phyloP scores from a whole-genome alignment of 306 rosid genomes.

The Medicago arabica region DNA sequence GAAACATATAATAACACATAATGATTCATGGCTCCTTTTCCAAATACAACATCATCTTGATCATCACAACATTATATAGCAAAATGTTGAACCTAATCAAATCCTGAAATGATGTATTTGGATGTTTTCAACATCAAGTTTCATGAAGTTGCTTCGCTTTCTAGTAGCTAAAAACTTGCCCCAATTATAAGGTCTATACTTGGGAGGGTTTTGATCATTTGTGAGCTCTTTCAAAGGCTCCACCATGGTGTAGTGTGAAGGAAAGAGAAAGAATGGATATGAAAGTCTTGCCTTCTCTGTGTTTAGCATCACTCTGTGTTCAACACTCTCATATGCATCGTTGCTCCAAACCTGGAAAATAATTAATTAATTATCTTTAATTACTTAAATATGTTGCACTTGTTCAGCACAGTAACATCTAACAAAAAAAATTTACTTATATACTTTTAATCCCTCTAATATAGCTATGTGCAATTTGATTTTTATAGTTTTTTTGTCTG shows the following conservation, averaged over 20 bases:
- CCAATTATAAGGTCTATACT: conserved; percentile 56
- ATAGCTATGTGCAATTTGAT: too few species aligned
- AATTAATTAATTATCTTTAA: neutral
- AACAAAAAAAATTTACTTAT: too few species aligned
- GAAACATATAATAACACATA: neutral
- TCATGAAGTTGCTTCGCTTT: conserved; percentile 53
- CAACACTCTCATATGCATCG: conserved; percentile 41
- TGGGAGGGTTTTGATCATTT: conserved; percentile 52
- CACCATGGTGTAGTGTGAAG: conserved; percentile 67
- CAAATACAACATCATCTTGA: neutral
- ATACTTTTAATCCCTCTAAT: too few species aligned
- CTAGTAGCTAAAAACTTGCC: conserved; percentile 56
- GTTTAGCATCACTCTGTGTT: conserved; percentile 47
- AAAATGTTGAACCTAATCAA: conserved; percentile 7
- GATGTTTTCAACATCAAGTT: conserved; percentile 55
- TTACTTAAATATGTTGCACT: too few species aligned
- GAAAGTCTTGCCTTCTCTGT: conserved; percentile 58
- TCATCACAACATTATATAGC: neutral
- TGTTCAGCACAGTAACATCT: too few species aligned
- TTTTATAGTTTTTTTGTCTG: too few species aligned
- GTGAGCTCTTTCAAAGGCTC: conserved; percentile 54
- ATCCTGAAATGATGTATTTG: conserved; percentile 56
- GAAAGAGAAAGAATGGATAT: conserved; percentile 57
- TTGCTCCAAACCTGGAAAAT: conserved; percentile 44
- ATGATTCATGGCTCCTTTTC: neutral